Evolutionary conservation across 1,139 yeast species (phyloP).

Genomic region (Wickerhamomyces sp.): DNA sequence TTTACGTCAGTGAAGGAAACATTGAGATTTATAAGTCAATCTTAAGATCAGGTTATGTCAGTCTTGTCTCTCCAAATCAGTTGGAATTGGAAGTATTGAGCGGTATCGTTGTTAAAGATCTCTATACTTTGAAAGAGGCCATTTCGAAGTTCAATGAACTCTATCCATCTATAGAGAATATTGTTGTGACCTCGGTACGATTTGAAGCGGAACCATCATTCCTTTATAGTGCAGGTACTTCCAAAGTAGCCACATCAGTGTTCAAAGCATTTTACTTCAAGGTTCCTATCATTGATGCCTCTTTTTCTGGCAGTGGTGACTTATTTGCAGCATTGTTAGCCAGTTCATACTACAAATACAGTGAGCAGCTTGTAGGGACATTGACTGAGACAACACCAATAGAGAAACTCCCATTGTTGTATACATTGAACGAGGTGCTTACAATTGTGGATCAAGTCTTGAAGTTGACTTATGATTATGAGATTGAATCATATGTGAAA

Average conservation of each 20-base stretch:
- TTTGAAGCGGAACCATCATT: conserved; percentile 23
- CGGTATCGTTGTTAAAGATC: conserved; percentile 42
- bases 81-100: conserved; percentile 78
- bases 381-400: conserved; percentile 5
- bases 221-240: conserved; percentile 52
- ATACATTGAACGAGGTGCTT: conserved; percentile 27
- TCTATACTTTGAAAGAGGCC: conserved; percentile 40
- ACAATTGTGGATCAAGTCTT: conserved; percentile 30
- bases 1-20: conserved; percentile 73
- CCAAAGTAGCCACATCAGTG: conserved; percentile 6
- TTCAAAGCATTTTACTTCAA: conserved; percentile 34
- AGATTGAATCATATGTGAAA: conserved; percentile 12
- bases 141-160: conserved; percentile 43
- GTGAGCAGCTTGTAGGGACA: conserved; percentile 6
- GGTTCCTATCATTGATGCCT: conserved; percentile 57
- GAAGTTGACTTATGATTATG: conserved; percentile 25
- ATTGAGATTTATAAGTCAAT: conserved; percentile 60
- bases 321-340: conserved; percentile 74
- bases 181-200: conserved; percentile 65
- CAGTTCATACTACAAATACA: conserved; percentile 46
- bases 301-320: conserved; percentile 93
- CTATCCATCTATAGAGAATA: conserved; percentile 48
- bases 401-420: conserved; percentile 13
- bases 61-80: conserved; percentile 83
- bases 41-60: conserved; percentile 47